Base-by-base conservation (phyloP, 169 alveolate species). In the Eimeria zaria region DNA sequence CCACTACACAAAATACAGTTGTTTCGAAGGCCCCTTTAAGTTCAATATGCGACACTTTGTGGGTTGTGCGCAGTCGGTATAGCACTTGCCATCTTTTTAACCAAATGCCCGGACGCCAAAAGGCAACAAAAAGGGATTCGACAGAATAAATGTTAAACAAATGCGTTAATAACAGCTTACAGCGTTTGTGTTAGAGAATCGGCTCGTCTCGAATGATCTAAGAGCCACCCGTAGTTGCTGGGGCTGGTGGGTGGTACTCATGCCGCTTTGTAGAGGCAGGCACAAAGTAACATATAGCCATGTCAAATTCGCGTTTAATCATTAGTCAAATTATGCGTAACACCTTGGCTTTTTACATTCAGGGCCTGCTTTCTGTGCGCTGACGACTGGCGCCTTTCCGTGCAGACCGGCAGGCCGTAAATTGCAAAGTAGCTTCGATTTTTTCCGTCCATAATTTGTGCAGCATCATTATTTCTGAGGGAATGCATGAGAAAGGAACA, bases 211-310 rank as follows among this genome's bases (percentile, higher is more conserved):
- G 83, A 73, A 73, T 73, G 53, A 20, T 39, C 83, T 67, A 33
- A 30, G 33, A 76, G 46, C 55, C 41, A 44, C 60, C 60, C 39
- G 60, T 76, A 36, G 27, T 39, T 84, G 91, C 24, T 27, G 94
- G 94, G 94, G 94, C 94, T 87, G 94, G 94, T 87, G 58, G 94
- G 64, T 87, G 83, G 58, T 41, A 7, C 44, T 33, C 53, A 7
- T 20, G 58, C 60, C 27, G 62, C 41, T 85, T 5, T 84, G 27
- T 16, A 30, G 9, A 48, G 83, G 33, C 69, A 83, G 64, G 12
- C 8, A 33, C 48, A 27, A 8, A 3, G 53, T 12, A 58, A 12
- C n/a, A 51, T 81, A 55, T 30, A 81, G 33, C 33, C 4, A 22
- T 27, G 48, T n/a, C 48, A n/a, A 30, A 33, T n/a, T 46, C 39